phyloP scores from a whole-genome alignment of 768 basidiomycete genomes.

The Melanogaster broomeanus region DNA sequence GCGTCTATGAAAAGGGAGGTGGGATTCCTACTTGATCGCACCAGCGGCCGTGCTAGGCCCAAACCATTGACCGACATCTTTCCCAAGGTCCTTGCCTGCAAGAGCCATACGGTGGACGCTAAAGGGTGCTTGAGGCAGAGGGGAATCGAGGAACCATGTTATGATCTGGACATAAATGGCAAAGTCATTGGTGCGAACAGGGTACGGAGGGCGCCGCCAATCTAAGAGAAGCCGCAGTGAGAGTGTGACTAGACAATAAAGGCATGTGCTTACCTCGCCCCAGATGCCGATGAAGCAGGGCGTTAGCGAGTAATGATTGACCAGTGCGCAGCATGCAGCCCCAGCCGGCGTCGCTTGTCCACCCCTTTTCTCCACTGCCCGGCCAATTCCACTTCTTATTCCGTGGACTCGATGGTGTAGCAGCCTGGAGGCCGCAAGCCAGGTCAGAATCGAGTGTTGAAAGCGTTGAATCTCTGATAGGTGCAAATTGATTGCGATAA shows the following conservation, averaged over 20 bases:
- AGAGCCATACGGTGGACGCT: slow-evolving; percentile 96
- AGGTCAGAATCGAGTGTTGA: slow-evolving; percentile 41
- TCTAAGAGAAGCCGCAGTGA: slow-evolving; percentile 46
- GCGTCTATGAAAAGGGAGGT: not conserved
- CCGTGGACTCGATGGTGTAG: slow-evolving; percentile 44
- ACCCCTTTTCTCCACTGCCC: slow-evolving; percentile 67
- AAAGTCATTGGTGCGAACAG: slow-evolving; percentile 62
- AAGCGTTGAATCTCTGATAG: slow-evolving; percentile 69
- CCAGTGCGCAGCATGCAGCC: slow-evolving; percentile 92
- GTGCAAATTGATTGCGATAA: slow-evolving; percentile 84
- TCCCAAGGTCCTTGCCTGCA: slow-evolving; percentile 92
- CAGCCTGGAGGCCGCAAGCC: slow-evolving; percentile 31
- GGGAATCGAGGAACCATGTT: slow-evolving; percentile 95
- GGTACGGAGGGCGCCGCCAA: slow-evolving; percentile 76
- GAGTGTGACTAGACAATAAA: slow-evolving; percentile 1
- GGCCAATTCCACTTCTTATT: slow-evolving; percentile 65
- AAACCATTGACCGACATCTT: slow-evolving; percentile 97
- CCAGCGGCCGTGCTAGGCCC: slow-evolving; percentile 98
- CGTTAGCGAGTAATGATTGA: slow-evolving; percentile 80
- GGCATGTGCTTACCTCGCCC: slow-evolving; percentile 56
- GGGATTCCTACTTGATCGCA: slow-evolving; percentile 73
- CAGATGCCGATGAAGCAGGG: slow-evolving; percentile 73
- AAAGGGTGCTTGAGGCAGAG: slow-evolving; percentile 82
- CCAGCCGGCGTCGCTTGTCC: slow-evolving; percentile 88
- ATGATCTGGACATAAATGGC: slow-evolving; percentile 89